Base-by-base conservation (phyloP, 2,329 filamentous ascomycete species). In the Alternaria viburni region DNA sequence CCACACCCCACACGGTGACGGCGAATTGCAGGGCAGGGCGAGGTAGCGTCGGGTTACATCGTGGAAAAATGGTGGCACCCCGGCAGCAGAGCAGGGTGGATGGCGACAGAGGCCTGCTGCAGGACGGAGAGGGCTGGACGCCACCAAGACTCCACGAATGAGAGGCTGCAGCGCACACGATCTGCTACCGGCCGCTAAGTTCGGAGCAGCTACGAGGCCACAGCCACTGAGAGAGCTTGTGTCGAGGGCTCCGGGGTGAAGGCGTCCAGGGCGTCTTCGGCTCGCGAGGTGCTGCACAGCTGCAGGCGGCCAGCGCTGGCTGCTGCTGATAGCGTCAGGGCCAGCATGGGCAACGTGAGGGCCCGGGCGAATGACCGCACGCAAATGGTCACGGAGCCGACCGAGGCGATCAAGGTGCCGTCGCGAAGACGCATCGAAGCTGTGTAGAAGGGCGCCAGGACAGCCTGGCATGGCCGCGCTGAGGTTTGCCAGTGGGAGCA, bases 1-100 rank as follows among this genome's bases (percentile, higher is more conserved):
- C 68, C 68, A 63, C 74, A 75, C 76, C 74, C 72, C 75, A 76
- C 76, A 78, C 69, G 60, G 65, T 57, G 68, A 73, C 74, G 72
- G 74, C 75, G 74, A 77, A 77, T 77, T 74, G 69, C 66, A 67
- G 63, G 67, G 68, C 63, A 64, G 66, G 65, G 67, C 66, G 67
- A 67, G 67, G 66, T 69, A 69, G 68, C 72, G 74, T 74, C 72
- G 72, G 71, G 77, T 79, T 79, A 79, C 77, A 79, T 79, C 77
- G 75, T 69, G 69, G 63, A 69, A 69, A 57, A 59, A 60, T 61
- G 57, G 65, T 63, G 54, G 69, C 64, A 71, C 69, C 69, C 72
- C 60, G 67, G 72, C 57, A 63, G 61, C 36, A 41, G 66, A 63
- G 67, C 72, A 66, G 57, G 65, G 59, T 64, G 68, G 69, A 71